A percentile compares a stretch with the other conserved stretches of the same genome.
Evolutionary conservation across 1,284 basidiomycete species (phyloP).

Genomic region (Microbotryum silenes-acaulis): DNA sequence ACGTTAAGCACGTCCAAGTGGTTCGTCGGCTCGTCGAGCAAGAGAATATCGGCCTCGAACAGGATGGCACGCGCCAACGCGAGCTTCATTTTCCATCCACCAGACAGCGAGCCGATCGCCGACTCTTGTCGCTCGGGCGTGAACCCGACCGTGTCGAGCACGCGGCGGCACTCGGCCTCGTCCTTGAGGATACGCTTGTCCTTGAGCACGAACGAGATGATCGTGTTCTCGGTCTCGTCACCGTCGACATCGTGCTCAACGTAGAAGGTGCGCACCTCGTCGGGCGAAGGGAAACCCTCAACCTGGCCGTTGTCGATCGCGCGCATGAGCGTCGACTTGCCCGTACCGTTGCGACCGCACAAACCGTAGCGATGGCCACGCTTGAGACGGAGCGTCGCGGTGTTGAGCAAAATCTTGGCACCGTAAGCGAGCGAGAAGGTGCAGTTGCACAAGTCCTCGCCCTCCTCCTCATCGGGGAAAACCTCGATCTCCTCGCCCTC

Average conservation of each 20-base stretch:
- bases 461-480: slow-evolving; percentile 86
- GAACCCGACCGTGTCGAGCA: slow-evolving; percentile 86
- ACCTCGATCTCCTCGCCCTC: slow-evolving; percentile 62
- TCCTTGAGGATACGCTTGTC: slow-evolving; percentile 75
- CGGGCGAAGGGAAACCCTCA: slow-evolving; percentile 93
- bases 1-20: slow-evolving; percentile 96
- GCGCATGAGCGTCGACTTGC: slow-evolving; percentile 92
- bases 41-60: slow-evolving; percentile 95
- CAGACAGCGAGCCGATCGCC: slow-evolving; percentile 84
- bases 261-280: slow-evolving; percentile 95
- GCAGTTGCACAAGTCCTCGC: slow-evolving; percentile 95
- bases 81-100: slow-evolving; percentile 99
- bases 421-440: slow-evolving; percentile 96
- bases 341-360: slow-evolving; percentile 95
- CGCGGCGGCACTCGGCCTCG: slow-evolving; percentile 66
- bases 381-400: slow-evolving; percentile 90
- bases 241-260: slow-evolving; percentile 97
- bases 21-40: slow-evolving; percentile 97
- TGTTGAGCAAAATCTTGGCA: slow-evolving; percentile 97
- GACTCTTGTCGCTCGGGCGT: slow-evolving; percentile 73
- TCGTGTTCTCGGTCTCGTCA: slow-evolving; percentile 81
- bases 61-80: slow-evolving; percentile 96
- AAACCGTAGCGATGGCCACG: slow-evolving; percentile 98
- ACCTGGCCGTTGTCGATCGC: slow-evolving; percentile 60
- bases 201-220: slow-evolving; percentile 76